phyloP scores from a whole-genome alignment of 1,284 basidiomycete species.

The Trametes sp. region DNA sequence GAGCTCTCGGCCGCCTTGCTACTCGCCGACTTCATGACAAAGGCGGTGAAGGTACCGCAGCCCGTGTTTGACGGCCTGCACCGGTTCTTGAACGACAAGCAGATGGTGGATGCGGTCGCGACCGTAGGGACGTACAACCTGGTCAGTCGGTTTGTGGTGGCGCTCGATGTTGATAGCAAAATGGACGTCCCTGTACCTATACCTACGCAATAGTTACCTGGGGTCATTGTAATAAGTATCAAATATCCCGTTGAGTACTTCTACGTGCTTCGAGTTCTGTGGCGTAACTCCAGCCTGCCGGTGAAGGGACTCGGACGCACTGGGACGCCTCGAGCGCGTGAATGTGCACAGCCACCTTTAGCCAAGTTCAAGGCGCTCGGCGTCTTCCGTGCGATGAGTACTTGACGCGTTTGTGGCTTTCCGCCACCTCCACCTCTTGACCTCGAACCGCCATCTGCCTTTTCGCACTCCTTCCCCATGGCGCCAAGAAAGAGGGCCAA shows the following conservation, averaged over 20 bases:
- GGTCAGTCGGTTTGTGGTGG: conserved; percentile 50
- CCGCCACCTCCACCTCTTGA: neutral
- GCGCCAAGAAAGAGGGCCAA: neutral
- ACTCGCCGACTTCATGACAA: conserved; percentile 50
- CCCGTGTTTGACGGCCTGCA: conserved; percentile 45
- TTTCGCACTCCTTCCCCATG: neutral
- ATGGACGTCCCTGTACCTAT: conserved; percentile 48
- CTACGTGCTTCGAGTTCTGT: no score
- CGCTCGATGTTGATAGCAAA: conserved; percentile 51
- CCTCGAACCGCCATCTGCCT: neutral
- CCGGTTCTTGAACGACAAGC: conserved; percentile 45
- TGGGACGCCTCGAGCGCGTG: no score
- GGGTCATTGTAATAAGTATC: no score
- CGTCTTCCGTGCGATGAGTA: neutral
- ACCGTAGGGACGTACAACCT: conserved; percentile 52
- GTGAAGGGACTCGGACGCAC: no score
- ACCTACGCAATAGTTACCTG: conserved; percentile 29
- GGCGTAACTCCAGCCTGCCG: no score
- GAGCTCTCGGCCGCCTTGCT: conserved; percentile 46
- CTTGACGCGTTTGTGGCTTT: neutral
- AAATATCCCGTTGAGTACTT: no score
- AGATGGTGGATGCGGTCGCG: conserved; percentile 51
- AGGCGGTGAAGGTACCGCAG: conserved; percentile 47
- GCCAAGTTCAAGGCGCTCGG: neutral
- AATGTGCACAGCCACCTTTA: neutral